phyloP scores from a whole-genome alignment of 495 filamentous ascomycete genomes.

The Xylaria flabelliformis region DNA sequence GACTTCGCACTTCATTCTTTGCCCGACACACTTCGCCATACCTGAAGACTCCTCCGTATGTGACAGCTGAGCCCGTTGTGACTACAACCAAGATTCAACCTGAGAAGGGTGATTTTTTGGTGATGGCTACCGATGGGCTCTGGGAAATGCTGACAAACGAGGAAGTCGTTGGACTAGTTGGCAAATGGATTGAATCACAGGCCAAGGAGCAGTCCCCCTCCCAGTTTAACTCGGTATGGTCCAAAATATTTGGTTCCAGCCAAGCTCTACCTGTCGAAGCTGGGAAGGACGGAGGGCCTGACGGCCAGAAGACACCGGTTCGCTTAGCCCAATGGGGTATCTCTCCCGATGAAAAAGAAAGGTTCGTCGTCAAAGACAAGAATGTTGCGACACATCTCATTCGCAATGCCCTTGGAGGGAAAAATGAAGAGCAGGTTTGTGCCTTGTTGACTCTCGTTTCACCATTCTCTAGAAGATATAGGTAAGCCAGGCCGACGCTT shows the following conservation, averaged over 20 bases:
- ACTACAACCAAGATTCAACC: conserved; percentile 96
- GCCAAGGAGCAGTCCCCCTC: conserved; percentile 46
- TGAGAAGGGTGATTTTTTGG: conserved; percentile 89
- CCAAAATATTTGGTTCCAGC: conserved; percentile 60
- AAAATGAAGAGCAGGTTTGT: conserved; percentile 92
- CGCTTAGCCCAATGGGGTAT: conserved; percentile 86
- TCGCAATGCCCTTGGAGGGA: conserved; percentile 92
- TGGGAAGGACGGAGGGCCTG: conserved; percentile 39
- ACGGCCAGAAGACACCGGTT: conserved; percentile 74
- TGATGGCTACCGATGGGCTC: conserved; percentile 95
- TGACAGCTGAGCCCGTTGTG: conserved; percentile 94
- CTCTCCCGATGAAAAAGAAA: conserved; percentile 66
- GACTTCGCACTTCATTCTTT: conserved; percentile 84
- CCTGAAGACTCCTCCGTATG: conserved; percentile 92
- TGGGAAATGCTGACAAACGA: conserved; percentile 99
- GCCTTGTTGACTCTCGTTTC: conserved; percentile 90
- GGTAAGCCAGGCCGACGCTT: conserved; percentile 54
- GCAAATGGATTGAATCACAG: conserved; percentile 91
- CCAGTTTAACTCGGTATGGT: conserved; percentile 58
- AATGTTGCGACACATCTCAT: conserved; percentile 97
- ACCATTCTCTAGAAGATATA: conserved; percentile 87
- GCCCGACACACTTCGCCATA: conserved; percentile 73
- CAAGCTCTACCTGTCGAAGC: conserved; percentile 65
- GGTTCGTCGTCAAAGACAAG: conserved; percentile 94
- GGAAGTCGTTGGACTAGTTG: conserved; percentile 95